phyloP scores from a whole-genome alignment of 495 filamentous ascomycete genomes.

The Podospora pseudocomata region DNA sequence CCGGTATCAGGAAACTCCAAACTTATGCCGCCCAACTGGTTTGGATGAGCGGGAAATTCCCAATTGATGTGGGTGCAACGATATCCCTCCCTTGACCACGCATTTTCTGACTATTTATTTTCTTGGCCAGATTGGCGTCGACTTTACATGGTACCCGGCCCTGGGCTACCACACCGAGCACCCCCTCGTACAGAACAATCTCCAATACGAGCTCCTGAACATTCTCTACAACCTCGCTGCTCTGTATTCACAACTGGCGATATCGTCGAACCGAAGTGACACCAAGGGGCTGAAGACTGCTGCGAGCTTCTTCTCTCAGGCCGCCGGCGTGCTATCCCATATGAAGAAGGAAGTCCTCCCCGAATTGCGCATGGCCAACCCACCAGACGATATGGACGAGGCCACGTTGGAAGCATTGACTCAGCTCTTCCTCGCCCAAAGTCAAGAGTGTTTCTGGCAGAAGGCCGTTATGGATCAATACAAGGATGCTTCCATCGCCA shows the following conservation, averaged over 20 bases:
- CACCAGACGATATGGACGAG: slow-evolving; percentile 94
- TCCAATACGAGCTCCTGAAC: slow-evolving; percentile 93
- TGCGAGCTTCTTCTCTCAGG: slow-evolving; percentile 85
- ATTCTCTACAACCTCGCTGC: slow-evolving; percentile 89
- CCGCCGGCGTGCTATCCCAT: slow-evolving; percentile 78
- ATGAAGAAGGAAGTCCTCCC: slow-evolving; percentile 76
- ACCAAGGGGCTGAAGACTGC: slow-evolving; percentile 87
- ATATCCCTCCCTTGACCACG: neutral
- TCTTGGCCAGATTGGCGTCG: slow-evolving; percentile 71
- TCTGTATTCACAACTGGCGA: slow-evolving; percentile 88
- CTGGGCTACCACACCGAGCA: slow-evolving; percentile 82
- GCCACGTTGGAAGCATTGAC: slow-evolving; percentile 79
- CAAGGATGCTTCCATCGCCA: slow-evolving; percentile 87
- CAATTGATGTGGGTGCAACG: slow-evolving; percentile 67
- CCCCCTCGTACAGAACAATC: slow-evolving; percentile 83
- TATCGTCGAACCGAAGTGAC: slow-evolving; percentile 67
- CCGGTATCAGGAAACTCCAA: slow-evolving; percentile 81
- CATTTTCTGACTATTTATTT: slow-evolving; percentile 23
- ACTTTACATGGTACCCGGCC: slow-evolving; percentile 93
- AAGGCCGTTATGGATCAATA: slow-evolving; percentile 93
- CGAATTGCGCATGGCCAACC: slow-evolving; percentile 71
- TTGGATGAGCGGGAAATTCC: slow-evolving; percentile 94
- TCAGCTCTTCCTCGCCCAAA: slow-evolving; percentile 82
- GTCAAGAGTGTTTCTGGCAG: slow-evolving; percentile 96
- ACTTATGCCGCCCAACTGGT: slow-evolving; percentile 88